Evolutionary conservation across 176 grass and related monocot genomes (phyloP), one percentile per base, ranked within the genome.

Genomic region (Zizania latifolia): DNA sequence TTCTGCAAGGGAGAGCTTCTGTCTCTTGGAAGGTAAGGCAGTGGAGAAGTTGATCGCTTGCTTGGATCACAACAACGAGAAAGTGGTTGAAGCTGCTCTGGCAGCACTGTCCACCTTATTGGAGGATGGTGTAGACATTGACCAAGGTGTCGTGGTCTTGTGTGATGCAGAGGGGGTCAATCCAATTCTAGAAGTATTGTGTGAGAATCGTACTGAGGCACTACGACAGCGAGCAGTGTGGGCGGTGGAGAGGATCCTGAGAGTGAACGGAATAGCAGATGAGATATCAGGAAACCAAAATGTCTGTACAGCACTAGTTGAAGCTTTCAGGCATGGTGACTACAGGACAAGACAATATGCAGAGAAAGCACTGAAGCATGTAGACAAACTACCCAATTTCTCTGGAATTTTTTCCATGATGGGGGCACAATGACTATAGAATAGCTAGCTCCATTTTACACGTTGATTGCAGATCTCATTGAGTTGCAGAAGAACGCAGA

Each of bases 301-400:
- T 85, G 90, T 97, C 33, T 71, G 70, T 37, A 93, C 94, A 19
- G 94, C 94, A 59, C 72, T 97, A 41, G 94, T 97, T 57, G 94
- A 97, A 70, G 94, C 90, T 33, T 97, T 97, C 80, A 91, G 88
- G 78, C 86, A 92, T 70, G 94, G 94, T 22, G 88, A 97, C 76
- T 83, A 81, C 67, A 91, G 74, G 81, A 97, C 94, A 72, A 93
- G 86, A 71, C 94, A 97, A 88, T 85, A 91, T 38, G 94, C 94
- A n/a, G 90, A 97, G 29, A 80, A 81, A 65, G 94, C 94, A 71
- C 75, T 97, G 24, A 97, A 97, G 70, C 94, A 97, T 85, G 83
- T 97, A 68, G 94, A 97, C 86, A 97, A 97, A 67, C 70, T 97
- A 36, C 94, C 94, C 40, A 97, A 97, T 82, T 97, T 97, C 83